Percentiles rank a stretch among this genome's conserved stretches.
Evolutionary conservation across 2,329 filamentous ascomycete genomes (phyloP).

Genomic region (Dothideomycetes sp.): DNA sequence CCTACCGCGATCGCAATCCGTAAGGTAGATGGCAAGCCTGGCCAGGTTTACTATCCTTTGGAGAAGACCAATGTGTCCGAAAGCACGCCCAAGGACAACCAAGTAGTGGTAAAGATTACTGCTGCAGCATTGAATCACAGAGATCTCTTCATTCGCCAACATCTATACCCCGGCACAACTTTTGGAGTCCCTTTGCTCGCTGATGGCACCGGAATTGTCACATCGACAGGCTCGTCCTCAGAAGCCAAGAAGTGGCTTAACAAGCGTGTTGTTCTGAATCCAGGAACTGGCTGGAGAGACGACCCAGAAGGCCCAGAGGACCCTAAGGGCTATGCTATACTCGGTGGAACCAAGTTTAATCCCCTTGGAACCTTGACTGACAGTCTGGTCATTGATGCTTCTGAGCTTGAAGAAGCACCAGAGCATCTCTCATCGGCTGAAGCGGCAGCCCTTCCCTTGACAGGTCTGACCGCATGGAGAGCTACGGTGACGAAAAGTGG

Average conservation of each 20-base stretch:
- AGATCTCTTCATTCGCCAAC: slow-evolving; percentile 87
- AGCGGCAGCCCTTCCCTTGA: slow-evolving; percentile 75
- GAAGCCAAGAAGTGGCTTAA: slow-evolving; percentile 47
- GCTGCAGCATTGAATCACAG: slow-evolving; percentile 88
- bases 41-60: slow-evolving; percentile 73
- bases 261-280: slow-evolving; percentile 69
- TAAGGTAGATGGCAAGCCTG: slow-evolving; percentile 71
- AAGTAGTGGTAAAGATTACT: slow-evolving; percentile 67
- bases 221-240: slow-evolving; percentile 49
- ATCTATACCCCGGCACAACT: slow-evolving; percentile 77
- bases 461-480: slow-evolving; percentile 80
- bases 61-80: slow-evolving; percentile 47
- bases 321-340: slow-evolving; percentile 48
- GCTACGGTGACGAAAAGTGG: slow-evolving; percentile 71
- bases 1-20: slow-evolving; percentile 53
- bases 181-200: slow-evolving; percentile 71
- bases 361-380: slow-evolving; percentile 66
- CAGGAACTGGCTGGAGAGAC: slow-evolving; percentile 67
- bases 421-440: slow-evolving; percentile 62
- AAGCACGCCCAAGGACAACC: slow-evolving; percentile 47
- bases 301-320: slow-evolving; percentile 66
- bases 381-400: slow-evolving; percentile 57
- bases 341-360: slow-evolving; percentile 59
- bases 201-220: slow-evolving; percentile 71
- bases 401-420: slow-evolving; percentile 69